Conservation (phyloP, 106 monocot genomes). For the Amphibolis antarctica region DNA sequence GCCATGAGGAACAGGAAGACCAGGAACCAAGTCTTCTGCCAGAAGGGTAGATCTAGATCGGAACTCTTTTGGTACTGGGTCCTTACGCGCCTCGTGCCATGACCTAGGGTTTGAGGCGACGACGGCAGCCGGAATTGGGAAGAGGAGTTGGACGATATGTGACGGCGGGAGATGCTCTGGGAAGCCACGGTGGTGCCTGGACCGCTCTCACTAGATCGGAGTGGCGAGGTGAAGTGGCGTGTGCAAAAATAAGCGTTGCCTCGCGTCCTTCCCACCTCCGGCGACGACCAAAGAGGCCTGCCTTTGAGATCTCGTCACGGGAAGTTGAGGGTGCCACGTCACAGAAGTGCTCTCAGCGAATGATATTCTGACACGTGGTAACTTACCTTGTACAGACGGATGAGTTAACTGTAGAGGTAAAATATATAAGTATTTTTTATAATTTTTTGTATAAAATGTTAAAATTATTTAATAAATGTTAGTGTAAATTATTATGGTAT, state of each 20-base stretch:
- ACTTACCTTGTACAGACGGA: no score
- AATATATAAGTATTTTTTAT: no score
- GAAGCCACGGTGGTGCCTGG: conserved; percentile 34
- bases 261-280: neutral
- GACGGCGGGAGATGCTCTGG: conserved; percentile 32
- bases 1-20: conserved; percentile 46
- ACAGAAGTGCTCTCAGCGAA: neutral
- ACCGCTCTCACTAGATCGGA: no score
- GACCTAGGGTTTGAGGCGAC: neutral
- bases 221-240: no score
- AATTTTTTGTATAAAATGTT: no score
- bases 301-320: neutral
- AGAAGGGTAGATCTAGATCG: conserved; percentile 24
- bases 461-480: no score
- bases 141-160: conserved; percentile 16
- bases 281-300: neutral
- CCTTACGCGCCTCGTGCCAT: neutral
- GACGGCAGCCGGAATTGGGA: neutral
- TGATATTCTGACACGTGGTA: neutral
- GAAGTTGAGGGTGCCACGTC: neutral
- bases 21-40: conserved; percentile 47
- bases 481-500: no score
- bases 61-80: neutral
- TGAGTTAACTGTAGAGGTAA: no score
- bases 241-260: neutral